Evolutionary conservation across 305 asterid genomes (phyloP).

Genomic region (Fraxinus latifolia): DNA sequence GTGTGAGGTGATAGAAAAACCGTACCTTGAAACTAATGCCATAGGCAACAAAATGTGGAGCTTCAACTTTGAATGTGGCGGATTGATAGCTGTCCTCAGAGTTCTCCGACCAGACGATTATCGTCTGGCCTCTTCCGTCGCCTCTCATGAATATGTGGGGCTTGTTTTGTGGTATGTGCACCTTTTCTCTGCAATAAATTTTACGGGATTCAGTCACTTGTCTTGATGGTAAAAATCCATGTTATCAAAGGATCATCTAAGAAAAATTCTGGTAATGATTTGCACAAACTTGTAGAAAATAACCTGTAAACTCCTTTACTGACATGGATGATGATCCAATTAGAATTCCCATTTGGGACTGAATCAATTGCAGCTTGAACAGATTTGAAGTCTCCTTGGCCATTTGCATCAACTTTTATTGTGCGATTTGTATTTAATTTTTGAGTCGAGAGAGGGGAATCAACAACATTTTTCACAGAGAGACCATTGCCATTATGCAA

Average conservation of each 20-base stretch:
- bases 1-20: background rate
- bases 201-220: background rate
- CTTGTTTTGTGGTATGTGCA: conserved; percentile 51
- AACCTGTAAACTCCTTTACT: conserved; percentile 74
- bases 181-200: conserved; percentile 58
- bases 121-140: conserved; percentile 57
- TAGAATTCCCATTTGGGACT: conserved; percentile 58
- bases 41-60: conserved; percentile 63
- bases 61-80: conserved; percentile 63
- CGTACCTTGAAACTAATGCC: conserved; percentile 81
- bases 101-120: conserved; percentile 54
- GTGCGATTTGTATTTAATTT: conserved; percentile 39
- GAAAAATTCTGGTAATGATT: background rate
- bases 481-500: conserved; percentile 40
- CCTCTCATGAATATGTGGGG: conserved; percentile 77
- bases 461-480: conserved; percentile 37
- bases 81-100: conserved; percentile 43
- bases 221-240: background rate
- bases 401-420: conserved; percentile 51
- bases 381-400: conserved; percentile 60
- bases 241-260: background rate
- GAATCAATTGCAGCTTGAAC: conserved; percentile 72
- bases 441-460: conserved; percentile 43
- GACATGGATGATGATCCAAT: conserved; percentile 65
- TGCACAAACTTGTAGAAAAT: background rate